Percentiles rank a stretch among this genome's conserved stretches.
Evolutionary conservation across 2,329 filamentous ascomycete species (phyloP).

Genomic region (Stachybotrys elegans): DNA sequence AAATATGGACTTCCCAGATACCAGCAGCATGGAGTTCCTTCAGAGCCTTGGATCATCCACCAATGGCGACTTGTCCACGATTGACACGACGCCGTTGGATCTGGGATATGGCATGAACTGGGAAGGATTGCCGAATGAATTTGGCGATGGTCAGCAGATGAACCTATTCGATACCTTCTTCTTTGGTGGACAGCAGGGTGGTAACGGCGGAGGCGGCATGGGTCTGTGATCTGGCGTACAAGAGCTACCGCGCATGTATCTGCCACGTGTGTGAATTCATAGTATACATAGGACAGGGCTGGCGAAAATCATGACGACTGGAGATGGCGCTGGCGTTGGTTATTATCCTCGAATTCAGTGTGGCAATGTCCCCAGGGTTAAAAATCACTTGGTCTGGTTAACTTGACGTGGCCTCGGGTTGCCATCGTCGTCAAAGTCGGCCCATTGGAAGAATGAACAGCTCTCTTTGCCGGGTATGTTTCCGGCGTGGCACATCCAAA

Average conservation of each 20-base stretch:
- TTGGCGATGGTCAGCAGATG: constrained; percentile 53
- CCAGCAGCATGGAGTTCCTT: constrained; percentile 46
- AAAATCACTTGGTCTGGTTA: too few species aligned
- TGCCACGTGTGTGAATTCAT: too few species aligned
- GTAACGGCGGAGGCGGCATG: constrained; percentile 19
- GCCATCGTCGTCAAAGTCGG: constrained; percentile 80
- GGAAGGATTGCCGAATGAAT: constrained; percentile 59
- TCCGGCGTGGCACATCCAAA: constrained; percentile 88
- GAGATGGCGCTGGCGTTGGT: too few species aligned
- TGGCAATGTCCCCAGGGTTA: too few species aligned
- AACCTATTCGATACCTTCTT: constrained; percentile 71
- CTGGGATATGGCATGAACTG: constrained; percentile 64
- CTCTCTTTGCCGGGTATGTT: constrained; percentile 63
- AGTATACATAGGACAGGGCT: too few species aligned
- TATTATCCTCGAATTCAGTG: too few species aligned
- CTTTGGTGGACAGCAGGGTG: constrained; percentile 51
- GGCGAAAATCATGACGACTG: too few species aligned
- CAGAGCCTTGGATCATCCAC: constrained; percentile 35
- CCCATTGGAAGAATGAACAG: constrained; percentile 81
- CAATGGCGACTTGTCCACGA: constrained; percentile 24
- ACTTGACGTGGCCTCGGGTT: constrained; percentile 61
- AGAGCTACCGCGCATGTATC: too few species aligned
- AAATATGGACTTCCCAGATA: constrained; percentile 36
- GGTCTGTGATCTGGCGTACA: constrained; percentile 22
- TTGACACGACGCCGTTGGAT: constrained; percentile 46